Evolutionary conservation across 768 basidiomycete genomes (phyloP).

Genomic region (Panaeolus papilionaceus): DNA sequence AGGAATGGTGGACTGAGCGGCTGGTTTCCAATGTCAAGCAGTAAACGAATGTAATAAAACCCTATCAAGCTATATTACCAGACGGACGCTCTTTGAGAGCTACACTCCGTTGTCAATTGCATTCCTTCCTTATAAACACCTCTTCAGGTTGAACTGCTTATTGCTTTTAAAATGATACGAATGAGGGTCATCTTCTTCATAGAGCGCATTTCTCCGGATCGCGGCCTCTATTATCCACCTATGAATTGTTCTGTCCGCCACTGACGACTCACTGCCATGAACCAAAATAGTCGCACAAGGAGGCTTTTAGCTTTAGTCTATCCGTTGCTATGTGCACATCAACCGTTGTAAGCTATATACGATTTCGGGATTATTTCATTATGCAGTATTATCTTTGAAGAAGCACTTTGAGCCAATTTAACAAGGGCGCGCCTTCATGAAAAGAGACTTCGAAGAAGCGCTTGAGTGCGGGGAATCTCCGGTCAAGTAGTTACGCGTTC

Average conservation of each 20-base stretch:
- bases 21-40: slow-evolving; percentile 31
- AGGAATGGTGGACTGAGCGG: slow-evolving; percentile 81
- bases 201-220: background rate
- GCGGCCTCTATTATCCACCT: background rate
- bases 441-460: background rate
- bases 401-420: background rate
- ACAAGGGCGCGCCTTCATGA: background rate
- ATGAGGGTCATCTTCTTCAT: background rate
- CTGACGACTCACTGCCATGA: background rate
- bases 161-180: background rate
- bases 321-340: background rate
- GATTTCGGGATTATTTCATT: background rate
- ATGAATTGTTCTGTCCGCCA: background rate
- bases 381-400: background rate
- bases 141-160: background rate
- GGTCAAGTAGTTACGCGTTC: background rate
- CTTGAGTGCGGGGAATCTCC: background rate
- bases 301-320: background rate
- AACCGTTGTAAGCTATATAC: background rate
- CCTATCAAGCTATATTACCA: background rate
- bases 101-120: background rate
- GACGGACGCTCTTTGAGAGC: background rate
- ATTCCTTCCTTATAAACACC: background rate
- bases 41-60: background rate
- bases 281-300: background rate